A percentile compares a stretch with the other conserved stretches of the same genome.
Evolutionary conservation across 2,329 filamentous ascomycete species (phyloP).

Genomic region (Magnaporthiopsis incrustans): DNA sequence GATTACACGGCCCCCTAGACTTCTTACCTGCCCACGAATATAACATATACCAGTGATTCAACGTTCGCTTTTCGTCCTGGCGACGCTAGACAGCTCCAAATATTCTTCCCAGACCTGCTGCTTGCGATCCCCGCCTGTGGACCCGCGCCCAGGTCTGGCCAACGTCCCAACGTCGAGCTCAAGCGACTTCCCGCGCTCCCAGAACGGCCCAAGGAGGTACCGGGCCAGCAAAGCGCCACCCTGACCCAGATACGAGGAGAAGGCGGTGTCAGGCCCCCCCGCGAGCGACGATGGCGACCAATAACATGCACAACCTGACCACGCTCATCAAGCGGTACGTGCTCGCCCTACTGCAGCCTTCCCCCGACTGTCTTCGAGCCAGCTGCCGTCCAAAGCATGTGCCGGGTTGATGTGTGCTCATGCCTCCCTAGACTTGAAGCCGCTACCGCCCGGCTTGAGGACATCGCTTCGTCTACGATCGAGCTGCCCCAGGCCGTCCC

Average conservation of each 20-base stretch:
- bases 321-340: constrained; percentile 96
- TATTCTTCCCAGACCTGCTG: not conserved
- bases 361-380: not conserved
- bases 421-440: constrained; percentile 73
- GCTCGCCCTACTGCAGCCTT: not conserved
- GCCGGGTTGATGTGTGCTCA: constrained; percentile 38
- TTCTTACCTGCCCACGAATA: too few species aligned
- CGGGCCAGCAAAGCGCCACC: not conserved
- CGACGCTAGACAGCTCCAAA: not conserved
- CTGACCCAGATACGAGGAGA: not conserved
- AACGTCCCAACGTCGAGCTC: not conserved
- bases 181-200: not conserved
- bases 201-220: too few species aligned
- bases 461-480: constrained; percentile 75
- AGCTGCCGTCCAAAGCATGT: not conserved
- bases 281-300: constrained; percentile 54
- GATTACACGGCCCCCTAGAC: not conserved
- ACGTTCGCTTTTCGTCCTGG: not conserved
- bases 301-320: constrained; percentile 91
- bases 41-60: not conserved
- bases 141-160: too few species aligned
- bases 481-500: constrained; percentile 48
- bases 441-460: constrained; percentile 90
- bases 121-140: not conserved
- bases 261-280: not conserved